phyloP scores from a whole-genome alignment of 495 filamentous ascomycete species.

The Penicillium bialowiezense region DNA sequence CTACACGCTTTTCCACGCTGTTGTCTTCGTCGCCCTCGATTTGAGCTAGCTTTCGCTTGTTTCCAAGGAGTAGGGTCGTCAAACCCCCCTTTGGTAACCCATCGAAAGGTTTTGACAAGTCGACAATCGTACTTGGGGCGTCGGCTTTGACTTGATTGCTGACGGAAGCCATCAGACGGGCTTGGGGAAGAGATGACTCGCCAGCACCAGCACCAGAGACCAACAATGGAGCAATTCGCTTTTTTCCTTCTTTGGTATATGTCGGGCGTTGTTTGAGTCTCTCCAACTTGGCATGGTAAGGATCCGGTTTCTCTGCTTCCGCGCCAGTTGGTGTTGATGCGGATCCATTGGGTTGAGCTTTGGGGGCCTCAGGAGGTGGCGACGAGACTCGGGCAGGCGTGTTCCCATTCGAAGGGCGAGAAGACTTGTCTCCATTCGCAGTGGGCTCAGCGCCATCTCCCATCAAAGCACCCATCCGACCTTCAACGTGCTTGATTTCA shows the following conservation, averaged over 20 bases:
- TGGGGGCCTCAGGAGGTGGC: slow-evolving; percentile 34
- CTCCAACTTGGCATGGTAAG: slow-evolving; percentile 66
- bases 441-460: slow-evolving; percentile 60
- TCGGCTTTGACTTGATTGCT: slow-evolving; percentile 61
- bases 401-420: slow-evolving; percentile 39
- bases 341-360: slow-evolving; percentile 41
- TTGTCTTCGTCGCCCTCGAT: slow-evolving; percentile 68
- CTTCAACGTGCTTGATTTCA: slow-evolving; percentile 84
- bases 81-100: slow-evolving; percentile 89
- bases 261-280: slow-evolving; percentile 86
- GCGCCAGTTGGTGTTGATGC: slow-evolving; percentile 29
- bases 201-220: slow-evolving; percentile 80
- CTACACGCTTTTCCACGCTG: slow-evolving; percentile 60
- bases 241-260: slow-evolving; percentile 95
- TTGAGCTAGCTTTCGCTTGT: slow-evolving; percentile 78
- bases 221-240: slow-evolving; percentile 86
- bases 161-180: slow-evolving; percentile 71
- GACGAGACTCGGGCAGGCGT: slow-evolving; percentile 37
- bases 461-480: slow-evolving; percentile 96
- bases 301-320: slow-evolving; percentile 57
- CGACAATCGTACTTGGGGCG: slow-evolving; percentile 78
- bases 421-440: slow-evolving; percentile 41
- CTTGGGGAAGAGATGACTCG: slow-evolving; percentile 82
- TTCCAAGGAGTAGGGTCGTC: slow-evolving; percentile 79
- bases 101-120: slow-evolving; percentile 92